These are phyloP conservation scores for Colletotrichum viniferum DNA, from an alignment of 2,329 filamentous ascomycete genomes.

Conservation along the genomic window DNA sequence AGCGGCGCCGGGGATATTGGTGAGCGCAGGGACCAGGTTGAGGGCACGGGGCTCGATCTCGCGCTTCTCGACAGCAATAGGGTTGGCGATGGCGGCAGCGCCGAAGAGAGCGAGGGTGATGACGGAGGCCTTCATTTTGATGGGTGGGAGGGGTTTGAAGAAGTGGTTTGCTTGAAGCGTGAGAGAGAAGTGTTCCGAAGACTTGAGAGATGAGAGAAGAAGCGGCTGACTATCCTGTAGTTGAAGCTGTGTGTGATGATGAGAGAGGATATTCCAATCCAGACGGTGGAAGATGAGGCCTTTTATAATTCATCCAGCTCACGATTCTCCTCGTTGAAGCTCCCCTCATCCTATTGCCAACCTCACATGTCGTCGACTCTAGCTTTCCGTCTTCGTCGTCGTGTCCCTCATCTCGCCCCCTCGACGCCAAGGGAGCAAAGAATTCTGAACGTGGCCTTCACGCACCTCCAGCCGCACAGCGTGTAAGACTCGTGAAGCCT, in stretches of 20 bases:
- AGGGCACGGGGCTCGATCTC: not conserved
- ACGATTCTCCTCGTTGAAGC: not conserved
- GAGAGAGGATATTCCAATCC: not conserved
- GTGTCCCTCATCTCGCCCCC: not conserved
- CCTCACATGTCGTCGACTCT: not conserved
- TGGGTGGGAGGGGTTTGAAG: not conserved
- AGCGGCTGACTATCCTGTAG: constrained; percentile 20
- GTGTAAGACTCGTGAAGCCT: not conserved
- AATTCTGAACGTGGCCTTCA: not conserved
- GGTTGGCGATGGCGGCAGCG: not conserved
- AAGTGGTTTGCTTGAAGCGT: not conserved
- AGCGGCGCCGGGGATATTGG: not conserved
- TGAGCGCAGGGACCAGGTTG: not conserved
- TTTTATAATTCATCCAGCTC: constrained; percentile 10
- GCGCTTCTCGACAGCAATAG: constrained; percentile 9
- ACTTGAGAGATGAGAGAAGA: not conserved
- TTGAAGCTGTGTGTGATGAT: constrained; percentile 5
- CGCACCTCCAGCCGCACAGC: not conserved
- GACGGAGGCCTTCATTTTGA: constrained; percentile 20
- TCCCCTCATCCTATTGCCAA: not conserved
- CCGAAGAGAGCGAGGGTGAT: constrained; percentile 7
- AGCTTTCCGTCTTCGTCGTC: constrained; percentile 3
- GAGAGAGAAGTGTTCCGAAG: not conserved
- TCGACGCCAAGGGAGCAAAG: not conserved
- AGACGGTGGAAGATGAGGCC: not conserved